Percentiles rank a stretch among this genome's conserved stretches.
phyloP scores from a whole-genome alignment of 345 rosid genomes.

The Anacardium occidentale region DNA sequence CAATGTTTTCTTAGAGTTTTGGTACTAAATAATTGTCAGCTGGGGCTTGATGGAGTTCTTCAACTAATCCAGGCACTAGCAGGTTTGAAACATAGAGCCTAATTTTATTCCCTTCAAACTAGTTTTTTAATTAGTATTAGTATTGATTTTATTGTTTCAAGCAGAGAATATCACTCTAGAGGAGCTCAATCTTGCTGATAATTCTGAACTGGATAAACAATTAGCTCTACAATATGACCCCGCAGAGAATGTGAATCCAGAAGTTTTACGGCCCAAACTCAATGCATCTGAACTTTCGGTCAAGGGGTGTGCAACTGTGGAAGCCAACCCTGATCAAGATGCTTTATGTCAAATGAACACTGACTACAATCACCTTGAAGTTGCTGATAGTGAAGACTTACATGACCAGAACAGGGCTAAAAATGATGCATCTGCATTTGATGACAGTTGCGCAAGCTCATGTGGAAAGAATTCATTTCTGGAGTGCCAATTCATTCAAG shows the following conservation, averaged over 20 bases:
- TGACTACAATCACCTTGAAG: slow-evolving; percentile 53
- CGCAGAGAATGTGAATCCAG: slow-evolving; percentile 26
- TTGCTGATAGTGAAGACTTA: slow-evolving; percentile 78
- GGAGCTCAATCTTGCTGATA: slow-evolving; percentile 76
- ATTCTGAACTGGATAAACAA: slow-evolving; percentile 36
- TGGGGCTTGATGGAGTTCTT: slow-evolving; percentile 65
- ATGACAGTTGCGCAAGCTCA: slow-evolving; percentile 53
- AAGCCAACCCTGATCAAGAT: slow-evolving; percentile 25
- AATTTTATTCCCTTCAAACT: background rate
- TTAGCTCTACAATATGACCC: slow-evolving; percentile 13
- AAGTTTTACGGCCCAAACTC: slow-evolving; percentile 21
- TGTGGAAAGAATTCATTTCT: slow-evolving; percentile 36
- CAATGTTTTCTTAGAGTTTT: slow-evolving; percentile 59
- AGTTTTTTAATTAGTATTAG: background rate
- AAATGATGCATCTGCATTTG: slow-evolving; percentile 35
- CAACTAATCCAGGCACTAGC: slow-evolving; percentile 66
- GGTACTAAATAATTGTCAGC: slow-evolving; percentile 66
- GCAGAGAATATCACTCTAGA: slow-evolving; percentile 66
- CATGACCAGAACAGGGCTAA: slow-evolving; percentile 35
- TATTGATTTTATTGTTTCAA: slow-evolving; percentile 9
- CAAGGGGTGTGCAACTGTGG: slow-evolving; percentile 18
- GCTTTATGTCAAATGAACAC: slow-evolving; percentile 36
- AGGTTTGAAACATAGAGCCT: slow-evolving; percentile 41
- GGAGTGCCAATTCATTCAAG: slow-evolving; percentile 37
- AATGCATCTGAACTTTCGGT: slow-evolving; percentile 25